Evolutionary conservation across 495 filamentous ascomycete species (phyloP), one percentile per base, ranked within the genome.

Genomic region (Oidiodendron maius): DNA sequence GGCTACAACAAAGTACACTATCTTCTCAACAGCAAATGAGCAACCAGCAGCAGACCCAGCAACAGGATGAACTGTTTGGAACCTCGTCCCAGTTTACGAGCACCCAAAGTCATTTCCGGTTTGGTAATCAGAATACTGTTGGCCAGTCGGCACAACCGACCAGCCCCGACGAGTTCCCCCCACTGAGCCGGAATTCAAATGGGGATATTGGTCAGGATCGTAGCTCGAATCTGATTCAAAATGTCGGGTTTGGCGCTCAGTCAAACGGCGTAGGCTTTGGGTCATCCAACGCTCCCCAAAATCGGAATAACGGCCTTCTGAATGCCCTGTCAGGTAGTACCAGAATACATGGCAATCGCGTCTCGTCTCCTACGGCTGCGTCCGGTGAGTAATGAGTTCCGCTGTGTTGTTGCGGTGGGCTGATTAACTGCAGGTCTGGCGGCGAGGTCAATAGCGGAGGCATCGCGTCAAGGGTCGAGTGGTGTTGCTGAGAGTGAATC

Each of bases 131-230:
- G 55, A 66, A 59, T 35, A 63, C 52, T 68, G 77, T 61, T 62
- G 73, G 61, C 61, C 86, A 74, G 58, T 76, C 64, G 58, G 72
- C 53, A 50, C 87, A 91, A 50, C 76, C 80, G 17, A 86, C 84
- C 51, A 75, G 79, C 51, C 83, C 75, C 53, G 81, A 84, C 17
- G 89, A 96, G 18, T 89, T 94, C 9, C 94, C 94, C 45, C 90
- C 90, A 36, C 84, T 90, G 10, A 67, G 93, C 44, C 80, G 87
- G 48, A 82, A 80, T 47, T 72, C 74, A 22, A 77, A 82, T 46
- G 81, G 82, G 22, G 88, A 93, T 12, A 71, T 85, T 48, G 80
- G 76, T 22, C 83, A 84, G 51, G 86, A 88, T 51, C 77, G 81
- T 30, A 70, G 73, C 44, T 74, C 69, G 3, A 78, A 69, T 53